Conservation (phyloP, 805 yeast species). For the Schwanniomyces polymorphus region DNA sequence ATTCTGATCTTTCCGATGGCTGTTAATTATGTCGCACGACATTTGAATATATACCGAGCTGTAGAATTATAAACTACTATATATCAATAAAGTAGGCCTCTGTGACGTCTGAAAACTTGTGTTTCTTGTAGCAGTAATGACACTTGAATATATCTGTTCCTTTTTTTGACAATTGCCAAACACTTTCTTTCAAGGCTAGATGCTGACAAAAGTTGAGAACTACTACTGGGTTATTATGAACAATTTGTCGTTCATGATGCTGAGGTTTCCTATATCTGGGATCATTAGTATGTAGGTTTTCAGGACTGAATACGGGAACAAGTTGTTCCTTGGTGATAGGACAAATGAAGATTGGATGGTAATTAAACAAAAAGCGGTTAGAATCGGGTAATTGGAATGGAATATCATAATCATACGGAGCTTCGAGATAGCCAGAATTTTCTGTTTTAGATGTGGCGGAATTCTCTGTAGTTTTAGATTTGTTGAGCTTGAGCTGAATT, state of each 20-base stretch:
- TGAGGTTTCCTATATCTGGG: slow-evolving; percentile 14
- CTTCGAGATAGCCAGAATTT: slow-evolving; percentile 5
- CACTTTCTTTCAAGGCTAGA: slow-evolving; percentile 42
- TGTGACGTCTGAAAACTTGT: slow-evolving; percentile 35
- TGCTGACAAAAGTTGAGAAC: slow-evolving; percentile 42
- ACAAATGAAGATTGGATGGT: slow-evolving; percentile 47
- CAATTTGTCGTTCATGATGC: slow-evolving; percentile 1
- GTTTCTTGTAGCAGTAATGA: slow-evolving; percentile 47
- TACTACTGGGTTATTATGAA: slow-evolving; percentile 34
- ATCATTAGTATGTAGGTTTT: slow-evolving; percentile 12
- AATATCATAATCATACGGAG: slow-evolving; percentile 29
- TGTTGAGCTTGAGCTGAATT: slow-evolving; percentile 31
- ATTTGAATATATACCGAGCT: background rate
- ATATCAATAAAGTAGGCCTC: slow-evolving; percentile 43
- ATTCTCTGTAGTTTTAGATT: slow-evolving; percentile 5
- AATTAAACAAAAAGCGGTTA: slow-evolving; percentile 36
- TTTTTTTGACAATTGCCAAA: slow-evolving; percentile 38
- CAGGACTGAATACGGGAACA: slow-evolving; percentile 28
- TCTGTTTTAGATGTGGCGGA: background rate
- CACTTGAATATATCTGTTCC: slow-evolving; percentile 43
- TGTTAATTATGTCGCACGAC: slow-evolving; percentile 1
- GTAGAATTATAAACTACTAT: slow-evolving; percentile 3
- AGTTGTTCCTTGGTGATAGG: slow-evolving; percentile 46
- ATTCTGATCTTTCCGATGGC: background rate
- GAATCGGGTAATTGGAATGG: slow-evolving; percentile 44